Evolutionary conservation across 192 early-diverging fungal species (phyloP).

Genomic region (Umbelopsis sp.): DNA sequence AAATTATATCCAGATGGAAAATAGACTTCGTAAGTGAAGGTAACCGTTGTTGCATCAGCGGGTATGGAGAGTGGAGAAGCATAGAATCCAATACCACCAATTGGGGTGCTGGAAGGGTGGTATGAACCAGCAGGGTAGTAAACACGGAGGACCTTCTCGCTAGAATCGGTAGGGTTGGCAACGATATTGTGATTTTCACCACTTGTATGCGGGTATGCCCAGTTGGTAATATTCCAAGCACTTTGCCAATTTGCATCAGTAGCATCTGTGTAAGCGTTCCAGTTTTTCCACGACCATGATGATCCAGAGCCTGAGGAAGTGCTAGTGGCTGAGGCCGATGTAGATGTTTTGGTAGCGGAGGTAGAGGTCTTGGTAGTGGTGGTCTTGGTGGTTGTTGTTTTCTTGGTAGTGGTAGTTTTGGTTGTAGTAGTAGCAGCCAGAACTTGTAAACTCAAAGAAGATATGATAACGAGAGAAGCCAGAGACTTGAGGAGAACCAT

Average conservation of each 20-base stretch:
- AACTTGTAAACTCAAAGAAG: background rate
- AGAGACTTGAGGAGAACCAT: background rate
- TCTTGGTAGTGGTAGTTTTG: background rate
- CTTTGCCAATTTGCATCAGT: background rate
- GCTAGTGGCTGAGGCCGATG: background rate
- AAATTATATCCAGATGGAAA: conserved; percentile 54
- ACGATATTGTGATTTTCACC: background rate
- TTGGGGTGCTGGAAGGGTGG: conserved; percentile 19
- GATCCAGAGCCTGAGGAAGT: background rate
- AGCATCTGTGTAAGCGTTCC: background rate
- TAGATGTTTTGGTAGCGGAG: background rate
- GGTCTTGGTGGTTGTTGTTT: background rate
- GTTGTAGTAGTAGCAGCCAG: background rate
- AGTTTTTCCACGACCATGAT: background rate
- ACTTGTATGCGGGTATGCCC: background rate
- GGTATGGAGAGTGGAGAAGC: conserved; percentile 26
- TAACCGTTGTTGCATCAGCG: background rate
- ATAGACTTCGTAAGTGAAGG: conserved; percentile 38
- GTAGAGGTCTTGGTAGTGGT: background rate
- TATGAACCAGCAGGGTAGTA: conserved; percentile 29
- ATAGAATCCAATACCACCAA: conserved; percentile 38
- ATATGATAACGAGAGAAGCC: background rate
- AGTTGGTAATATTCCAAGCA: background rate
- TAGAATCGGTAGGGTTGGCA: background rate
- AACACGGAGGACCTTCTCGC: conserved; percentile 25